phyloP scores from a whole-genome alignment of 495 filamentous ascomycete genomes.

The Podospora didyma region DNA sequence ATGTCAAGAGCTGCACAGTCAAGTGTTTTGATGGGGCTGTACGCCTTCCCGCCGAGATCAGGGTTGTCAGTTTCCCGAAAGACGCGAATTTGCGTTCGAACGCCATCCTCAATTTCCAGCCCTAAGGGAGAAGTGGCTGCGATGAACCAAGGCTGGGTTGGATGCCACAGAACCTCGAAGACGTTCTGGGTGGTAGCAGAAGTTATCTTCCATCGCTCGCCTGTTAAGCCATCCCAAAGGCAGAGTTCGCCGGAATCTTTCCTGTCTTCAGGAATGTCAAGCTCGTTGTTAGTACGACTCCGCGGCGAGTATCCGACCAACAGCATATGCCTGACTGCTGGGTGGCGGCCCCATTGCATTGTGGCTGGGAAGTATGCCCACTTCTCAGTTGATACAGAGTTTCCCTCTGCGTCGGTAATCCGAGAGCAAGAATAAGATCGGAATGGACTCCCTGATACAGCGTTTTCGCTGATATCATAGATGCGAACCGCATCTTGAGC shows the following conservation, averaged over 20 bases:
- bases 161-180: constrained; percentile 80
- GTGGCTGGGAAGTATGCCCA: constrained; percentile 65
- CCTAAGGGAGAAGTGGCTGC: constrained; percentile 56
- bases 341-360: constrained; percentile 64
- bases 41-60: constrained; percentile 28
- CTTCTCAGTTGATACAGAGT: constrained; percentile 39
- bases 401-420: constrained; percentile 39
- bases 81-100: constrained; percentile 48
- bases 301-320: constrained; percentile 73
- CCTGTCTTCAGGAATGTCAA: constrained; percentile 50
- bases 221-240: constrained; percentile 60
- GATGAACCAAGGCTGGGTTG: constrained; percentile 51
- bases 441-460: constrained; percentile 29
- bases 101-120: constrained; percentile 35
- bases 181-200: constrained; percentile 61
- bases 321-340: constrained; percentile 52
- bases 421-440: constrained; percentile 43
- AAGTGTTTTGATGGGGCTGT: constrained; percentile 37
- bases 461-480: constrained; percentile 34
- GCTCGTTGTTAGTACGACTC: constrained; percentile 45
- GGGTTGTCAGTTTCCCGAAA: constrained; percentile 29
- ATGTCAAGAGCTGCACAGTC: constrained; percentile 82
- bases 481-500: constrained; percentile 45
- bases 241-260: constrained; percentile 63
- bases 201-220: constrained; percentile 41